These are phyloP conservation scores for Ophiostoma sp. DNA, from an alignment of 2,329 filamentous ascomycete species.

Conservation along the genomic window DNA sequence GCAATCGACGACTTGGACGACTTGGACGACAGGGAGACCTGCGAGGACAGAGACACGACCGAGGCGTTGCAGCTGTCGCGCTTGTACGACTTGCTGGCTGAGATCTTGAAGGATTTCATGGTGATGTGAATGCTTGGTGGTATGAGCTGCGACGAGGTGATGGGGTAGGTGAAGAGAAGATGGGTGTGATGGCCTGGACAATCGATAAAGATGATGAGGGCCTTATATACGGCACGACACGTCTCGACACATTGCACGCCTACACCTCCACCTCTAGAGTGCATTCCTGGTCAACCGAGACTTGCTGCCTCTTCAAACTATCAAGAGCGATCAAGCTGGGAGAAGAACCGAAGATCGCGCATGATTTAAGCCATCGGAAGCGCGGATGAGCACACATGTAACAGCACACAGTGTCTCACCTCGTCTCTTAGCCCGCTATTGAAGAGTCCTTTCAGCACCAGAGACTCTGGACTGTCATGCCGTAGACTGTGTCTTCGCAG, in stretches of 20 bases:
- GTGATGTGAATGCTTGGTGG: background rate
- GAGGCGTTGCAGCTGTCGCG: background rate
- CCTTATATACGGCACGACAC: slow-evolving; percentile 5
- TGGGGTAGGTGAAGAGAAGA: background rate
- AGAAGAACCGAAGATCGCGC: background rate
- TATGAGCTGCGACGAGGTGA: background rate
- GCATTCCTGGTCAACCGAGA: background rate
- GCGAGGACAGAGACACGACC: background rate
- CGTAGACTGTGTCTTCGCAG: too few species aligned
- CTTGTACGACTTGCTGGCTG: background rate
- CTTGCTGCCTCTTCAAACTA: background rate
- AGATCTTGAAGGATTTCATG: background rate
- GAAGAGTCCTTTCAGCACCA: too few species aligned
- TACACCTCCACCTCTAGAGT: background rate
- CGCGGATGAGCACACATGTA: background rate
- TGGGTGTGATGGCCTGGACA: background rate
- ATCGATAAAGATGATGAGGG: background rate
- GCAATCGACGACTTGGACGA: slow-evolving; percentile 9
- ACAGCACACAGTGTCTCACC: background rate
- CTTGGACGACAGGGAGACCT: background rate
- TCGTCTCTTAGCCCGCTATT: too few species aligned
- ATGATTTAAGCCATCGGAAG: background rate
- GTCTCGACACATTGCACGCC: background rate
- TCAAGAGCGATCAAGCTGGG: background rate
- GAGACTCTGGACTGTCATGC: too few species aligned